phyloP scores from a whole-genome alignment of 495 filamentous ascomycete species.

The Neurospora pannonica region DNA sequence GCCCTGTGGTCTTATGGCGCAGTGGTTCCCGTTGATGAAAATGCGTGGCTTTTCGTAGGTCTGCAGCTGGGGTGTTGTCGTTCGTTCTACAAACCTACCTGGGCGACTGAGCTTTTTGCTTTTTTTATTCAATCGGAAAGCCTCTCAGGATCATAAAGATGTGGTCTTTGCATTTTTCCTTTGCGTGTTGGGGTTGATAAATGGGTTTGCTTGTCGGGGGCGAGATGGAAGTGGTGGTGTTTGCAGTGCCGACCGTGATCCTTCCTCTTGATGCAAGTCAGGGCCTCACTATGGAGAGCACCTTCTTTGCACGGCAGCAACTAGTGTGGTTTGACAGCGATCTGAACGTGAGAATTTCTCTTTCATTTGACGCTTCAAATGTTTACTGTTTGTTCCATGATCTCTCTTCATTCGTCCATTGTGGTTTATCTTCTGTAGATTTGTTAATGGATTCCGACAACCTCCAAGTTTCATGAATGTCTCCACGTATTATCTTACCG shows the following conservation, averaged over 20 bases:
- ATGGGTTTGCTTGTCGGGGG: background rate
- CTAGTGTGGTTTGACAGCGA: background rate
- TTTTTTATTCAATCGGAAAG: background rate
- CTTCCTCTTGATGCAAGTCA: background rate
- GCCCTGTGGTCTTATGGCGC: background rate
- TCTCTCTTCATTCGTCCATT: no score
- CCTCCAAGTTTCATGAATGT: no score
- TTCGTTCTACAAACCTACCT: background rate
- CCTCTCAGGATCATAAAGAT: background rate
- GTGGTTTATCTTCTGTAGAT: no score
- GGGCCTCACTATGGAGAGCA: background rate
- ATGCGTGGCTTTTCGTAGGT: background rate
- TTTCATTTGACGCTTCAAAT: background rate
- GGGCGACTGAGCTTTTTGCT: background rate
- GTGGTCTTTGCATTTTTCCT: background rate
- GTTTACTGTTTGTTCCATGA: background rate
- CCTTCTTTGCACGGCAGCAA: background rate
- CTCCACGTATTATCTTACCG: no score
- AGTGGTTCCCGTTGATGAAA: background rate
- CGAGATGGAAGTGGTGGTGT: background rate
- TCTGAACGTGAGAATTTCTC: background rate
- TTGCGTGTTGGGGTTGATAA: background rate
- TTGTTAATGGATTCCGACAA: no score
- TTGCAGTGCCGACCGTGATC: background rate
- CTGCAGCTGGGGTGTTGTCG: background rate